Evolutionary conservation across 176 grass and related monocot genomes (phyloP), one percentile per base, ranked within the genome.

Genomic region (Elymus sibiricus): DNA sequence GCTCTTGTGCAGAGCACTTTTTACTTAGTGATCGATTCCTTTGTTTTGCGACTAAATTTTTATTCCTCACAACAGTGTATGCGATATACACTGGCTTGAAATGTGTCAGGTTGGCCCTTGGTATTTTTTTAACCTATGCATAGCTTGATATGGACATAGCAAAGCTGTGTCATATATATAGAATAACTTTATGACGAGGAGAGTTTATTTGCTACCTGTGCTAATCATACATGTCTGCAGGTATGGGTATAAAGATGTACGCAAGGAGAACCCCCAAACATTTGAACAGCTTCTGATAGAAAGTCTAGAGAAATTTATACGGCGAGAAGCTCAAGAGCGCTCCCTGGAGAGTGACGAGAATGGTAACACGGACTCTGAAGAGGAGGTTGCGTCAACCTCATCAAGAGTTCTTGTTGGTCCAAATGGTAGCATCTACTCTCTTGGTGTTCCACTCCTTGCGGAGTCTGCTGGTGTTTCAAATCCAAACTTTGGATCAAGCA

Each of bases 201-300:
- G 16, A 79, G 16, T 21, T 69, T 58, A 77, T 69, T 65, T 73
- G 49, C 63, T 78, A 2, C 16, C 11, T 61, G 80, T 80, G 61
- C 37, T 84, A 47, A 58, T 40, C 35, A 67, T 87, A 60, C 71
- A 70, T 87, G 74, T 31, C 35, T 95, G 60, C 81, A 99, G 97
- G 86, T 99, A 99, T 17, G 97, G 94, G 16, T 96, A 99, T 86
- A 99, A 99, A 87, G 97, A 99, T 88, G 87, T 93, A 40, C 93
- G 92, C 79, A 96, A 99, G 82, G 97, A 99, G 67, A 83, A 94
- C 66, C 82, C 88, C 75, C 88, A 90, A 83, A 83, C 86, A 74
- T 99, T 96, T 29, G 94, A 99, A 84, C 92, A 99, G 47, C 87
- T 94, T 79, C 85, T 99, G 37, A 96, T 99, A 56, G 94, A 96